Conservation (phyloP, 495 filamentous ascomycete genomes). For the Darksidea phi region DNA sequence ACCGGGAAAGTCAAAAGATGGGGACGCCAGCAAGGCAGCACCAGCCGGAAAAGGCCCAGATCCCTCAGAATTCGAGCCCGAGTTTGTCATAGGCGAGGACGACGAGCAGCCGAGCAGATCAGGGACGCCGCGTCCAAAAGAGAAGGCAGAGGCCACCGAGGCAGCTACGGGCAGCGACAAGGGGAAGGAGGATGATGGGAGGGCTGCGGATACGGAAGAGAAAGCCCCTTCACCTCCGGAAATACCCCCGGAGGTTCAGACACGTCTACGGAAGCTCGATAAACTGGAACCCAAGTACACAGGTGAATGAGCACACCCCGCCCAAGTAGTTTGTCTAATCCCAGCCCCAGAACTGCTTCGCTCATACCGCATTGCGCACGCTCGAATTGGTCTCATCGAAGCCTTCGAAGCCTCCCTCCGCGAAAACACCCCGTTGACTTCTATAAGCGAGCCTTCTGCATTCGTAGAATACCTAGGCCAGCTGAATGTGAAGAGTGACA, state of each 20-base stretch:
- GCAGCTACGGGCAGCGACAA: constrained; percentile 20
- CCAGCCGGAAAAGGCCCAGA: constrained; percentile 61
- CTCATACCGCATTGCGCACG: constrained; percentile 87
- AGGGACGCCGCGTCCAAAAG: constrained; percentile 50
- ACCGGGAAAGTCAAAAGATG: constrained; percentile 47
- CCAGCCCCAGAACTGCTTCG: constrained; percentile 70
- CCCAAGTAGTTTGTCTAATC: neutral
- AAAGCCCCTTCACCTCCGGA: constrained; percentile 50
- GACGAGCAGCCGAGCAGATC: constrained; percentile 56
- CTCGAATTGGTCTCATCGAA: constrained; percentile 79
- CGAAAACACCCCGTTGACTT: constrained; percentile 86
- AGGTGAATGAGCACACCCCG: constrained; percentile 52
- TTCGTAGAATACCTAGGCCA: constrained; percentile 94
- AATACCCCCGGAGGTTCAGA: constrained; percentile 69
- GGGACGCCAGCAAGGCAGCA: constrained; percentile 49
- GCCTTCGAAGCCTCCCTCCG: constrained; percentile 86
- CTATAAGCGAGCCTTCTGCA: constrained; percentile 79
- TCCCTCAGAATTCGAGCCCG: constrained; percentile 78
- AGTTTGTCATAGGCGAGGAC: constrained; percentile 80
- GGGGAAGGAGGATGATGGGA: constrained; percentile 39
- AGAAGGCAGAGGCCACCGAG: constrained; percentile 23
- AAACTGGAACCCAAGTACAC: constrained; percentile 84
- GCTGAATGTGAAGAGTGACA: constrained; percentile 77
- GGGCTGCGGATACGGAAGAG: constrained; percentile 32
- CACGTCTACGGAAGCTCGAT: constrained; percentile 72